phyloP scores from a whole-genome alignment of 2,329 filamentous ascomycete species.

The Capronia epimyces region DNA sequence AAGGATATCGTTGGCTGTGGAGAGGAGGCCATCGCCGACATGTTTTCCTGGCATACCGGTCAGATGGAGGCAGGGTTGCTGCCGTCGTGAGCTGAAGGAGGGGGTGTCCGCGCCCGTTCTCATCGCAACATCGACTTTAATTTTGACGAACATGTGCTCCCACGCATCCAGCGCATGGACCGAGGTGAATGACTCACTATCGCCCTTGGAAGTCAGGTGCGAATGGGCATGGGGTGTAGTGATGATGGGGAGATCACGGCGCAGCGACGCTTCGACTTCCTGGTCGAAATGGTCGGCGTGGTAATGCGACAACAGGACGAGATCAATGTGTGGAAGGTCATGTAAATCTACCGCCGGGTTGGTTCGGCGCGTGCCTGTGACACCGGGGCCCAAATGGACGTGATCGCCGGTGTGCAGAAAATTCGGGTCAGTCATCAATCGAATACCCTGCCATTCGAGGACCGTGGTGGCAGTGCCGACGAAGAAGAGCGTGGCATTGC shows the following conservation, averaged over 20 bases:
- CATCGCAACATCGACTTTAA: not conserved
- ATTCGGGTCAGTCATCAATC: slow-evolving; percentile 50
- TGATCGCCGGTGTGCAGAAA: slow-evolving; percentile 63
- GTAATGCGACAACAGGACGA: slow-evolving; percentile 59
- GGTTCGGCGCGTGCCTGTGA: slow-evolving; percentile 50
- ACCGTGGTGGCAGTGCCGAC: slow-evolving; percentile 40
- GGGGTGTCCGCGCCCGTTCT: not conserved
- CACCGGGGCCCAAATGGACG: slow-evolving; percentile 61
- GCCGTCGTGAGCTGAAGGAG: slow-evolving; percentile 11
- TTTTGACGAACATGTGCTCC: slow-evolving; percentile 47
- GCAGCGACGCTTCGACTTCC: slow-evolving; percentile 47
- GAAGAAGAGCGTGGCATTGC: slow-evolving; percentile 38
- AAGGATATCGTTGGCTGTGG: slow-evolving; percentile 45
- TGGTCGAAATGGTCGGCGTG: slow-evolving; percentile 57
- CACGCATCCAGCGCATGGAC: slow-evolving; percentile 55
- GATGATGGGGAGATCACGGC: slow-evolving; percentile 56
- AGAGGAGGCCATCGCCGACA: slow-evolving; percentile 44
- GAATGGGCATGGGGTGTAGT: slow-evolving; percentile 57
- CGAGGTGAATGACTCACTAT: slow-evolving; percentile 49
- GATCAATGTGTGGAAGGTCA: slow-evolving; percentile 55
- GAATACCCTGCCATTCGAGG: slow-evolving; percentile 39
- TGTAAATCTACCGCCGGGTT: slow-evolving; percentile 58
- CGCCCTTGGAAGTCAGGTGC: slow-evolving; percentile 43
- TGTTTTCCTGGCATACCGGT: slow-evolving; percentile 63
- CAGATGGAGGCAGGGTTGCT: slow-evolving; percentile 48